Conservation (phyloP, 2,329 filamentous ascomycete species). For the Fusarium euwallaceae region DNA sequence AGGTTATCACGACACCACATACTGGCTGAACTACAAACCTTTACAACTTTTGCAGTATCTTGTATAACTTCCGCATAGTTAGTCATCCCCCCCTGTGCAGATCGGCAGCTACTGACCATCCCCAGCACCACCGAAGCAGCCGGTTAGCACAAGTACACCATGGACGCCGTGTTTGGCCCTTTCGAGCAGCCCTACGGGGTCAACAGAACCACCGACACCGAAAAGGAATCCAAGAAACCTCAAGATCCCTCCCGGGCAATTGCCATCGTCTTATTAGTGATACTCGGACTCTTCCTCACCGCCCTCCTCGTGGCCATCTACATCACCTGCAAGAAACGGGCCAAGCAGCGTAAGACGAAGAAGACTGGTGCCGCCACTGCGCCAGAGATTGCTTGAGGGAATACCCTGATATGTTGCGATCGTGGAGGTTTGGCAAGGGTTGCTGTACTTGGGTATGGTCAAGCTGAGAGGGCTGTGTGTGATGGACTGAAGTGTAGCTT, state of each 20-base stretch:
- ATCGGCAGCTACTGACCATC: background rate
- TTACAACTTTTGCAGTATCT: background rate
- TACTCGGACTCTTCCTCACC: slow-evolving; percentile 17
- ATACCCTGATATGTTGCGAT: no score
- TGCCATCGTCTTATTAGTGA: slow-evolving; percentile 20
- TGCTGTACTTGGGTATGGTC: background rate
- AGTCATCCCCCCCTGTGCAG: background rate
- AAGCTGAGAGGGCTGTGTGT: background rate
- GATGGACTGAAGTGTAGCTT: background rate
- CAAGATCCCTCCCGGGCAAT: slow-evolving; percentile 12
- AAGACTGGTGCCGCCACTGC: slow-evolving; percentile 13
- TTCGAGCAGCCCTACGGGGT: slow-evolving; percentile 4
- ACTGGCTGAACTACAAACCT: background rate
- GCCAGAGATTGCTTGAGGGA: slow-evolving; percentile 11
- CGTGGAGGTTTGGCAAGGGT: background rate
- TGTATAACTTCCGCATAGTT: slow-evolving; percentile 7
- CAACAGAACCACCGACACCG: slow-evolving; percentile 5
- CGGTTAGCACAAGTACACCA: background rate
- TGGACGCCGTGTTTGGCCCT: slow-evolving; percentile 23
- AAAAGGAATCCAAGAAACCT: background rate
- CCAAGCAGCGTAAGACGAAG: slow-evolving; percentile 12
- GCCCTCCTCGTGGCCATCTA: slow-evolving; percentile 13
- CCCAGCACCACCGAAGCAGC: background rate
- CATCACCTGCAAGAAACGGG: slow-evolving; percentile 16
- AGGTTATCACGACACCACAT: background rate